Evolutionary conservation across 208 protist species (phyloP).

Genomic region (Crithidia acanthocephali): DNA sequence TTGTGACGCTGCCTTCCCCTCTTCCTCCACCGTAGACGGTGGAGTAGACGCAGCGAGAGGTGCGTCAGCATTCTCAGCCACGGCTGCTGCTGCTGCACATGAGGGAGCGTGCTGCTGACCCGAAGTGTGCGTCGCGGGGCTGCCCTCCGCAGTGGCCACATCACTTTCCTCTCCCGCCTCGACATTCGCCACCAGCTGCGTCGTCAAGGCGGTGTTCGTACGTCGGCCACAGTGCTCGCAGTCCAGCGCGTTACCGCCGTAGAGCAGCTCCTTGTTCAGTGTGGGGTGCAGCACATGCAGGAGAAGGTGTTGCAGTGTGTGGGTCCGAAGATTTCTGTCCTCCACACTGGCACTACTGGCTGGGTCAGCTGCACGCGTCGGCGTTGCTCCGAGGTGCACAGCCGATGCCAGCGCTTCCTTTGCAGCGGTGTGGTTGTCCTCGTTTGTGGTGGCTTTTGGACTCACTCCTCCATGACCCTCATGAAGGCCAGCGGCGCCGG

Average conservation of each 20-base stretch:
- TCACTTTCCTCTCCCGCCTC: background rate
- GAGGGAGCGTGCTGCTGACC: no score
- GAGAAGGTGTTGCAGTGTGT: slow-evolving; percentile 55
- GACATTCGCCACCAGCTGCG: slow-evolving; percentile 34
- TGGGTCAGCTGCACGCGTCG: no score
- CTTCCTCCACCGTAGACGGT: no score
- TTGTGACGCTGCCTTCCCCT: no score
- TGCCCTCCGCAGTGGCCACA: background rate
- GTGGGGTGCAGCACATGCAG: slow-evolving; percentile 44
- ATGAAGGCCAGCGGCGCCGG: background rate
- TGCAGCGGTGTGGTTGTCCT: no score
- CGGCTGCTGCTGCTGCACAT: no score
- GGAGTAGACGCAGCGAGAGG: no score
- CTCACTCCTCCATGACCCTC: background rate
- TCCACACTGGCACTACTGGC: no score
- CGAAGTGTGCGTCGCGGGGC: background rate
- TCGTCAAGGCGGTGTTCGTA: slow-evolving; percentile 43
- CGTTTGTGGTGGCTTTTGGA: no score
- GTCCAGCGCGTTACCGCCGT: slow-evolving; percentile 55
- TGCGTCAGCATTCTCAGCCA: no score
- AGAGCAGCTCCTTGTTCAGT: slow-evolving; percentile 45
- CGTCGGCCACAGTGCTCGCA: slow-evolving; percentile 52
- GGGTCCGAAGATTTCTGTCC: background rate
- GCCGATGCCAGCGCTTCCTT: no score
- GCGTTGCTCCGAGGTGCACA: no score